Evolutionary conservation across 306 rosid genomes (phyloP).

Genomic region (Cucumis cinereus): DNA sequence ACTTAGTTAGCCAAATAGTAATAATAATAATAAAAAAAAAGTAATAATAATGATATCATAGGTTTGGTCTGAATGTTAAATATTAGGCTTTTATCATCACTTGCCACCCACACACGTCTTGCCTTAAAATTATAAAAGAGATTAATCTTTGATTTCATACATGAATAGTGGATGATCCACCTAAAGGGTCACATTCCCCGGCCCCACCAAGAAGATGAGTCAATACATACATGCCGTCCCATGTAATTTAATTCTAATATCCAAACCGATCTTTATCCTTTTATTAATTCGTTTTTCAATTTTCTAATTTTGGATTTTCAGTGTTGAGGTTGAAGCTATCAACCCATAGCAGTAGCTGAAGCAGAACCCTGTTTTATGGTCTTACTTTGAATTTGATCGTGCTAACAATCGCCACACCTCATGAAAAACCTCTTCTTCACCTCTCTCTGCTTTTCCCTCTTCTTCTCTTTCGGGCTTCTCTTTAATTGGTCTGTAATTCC

Average conservation of each 20-base stretch:
- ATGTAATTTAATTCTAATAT: neutral
- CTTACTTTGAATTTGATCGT: neutral
- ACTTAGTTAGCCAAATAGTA: neutral
- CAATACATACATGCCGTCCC: neutral
- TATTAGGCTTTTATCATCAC: too few relatives aligned
- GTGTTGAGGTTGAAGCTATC: neutral
- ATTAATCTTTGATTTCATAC: too few relatives aligned
- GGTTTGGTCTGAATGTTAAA: neutral
- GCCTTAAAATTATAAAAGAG: too few relatives aligned
- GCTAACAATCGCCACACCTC: neutral
- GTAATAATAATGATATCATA: too few relatives aligned
- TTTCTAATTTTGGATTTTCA: neutral
- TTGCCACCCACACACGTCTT: too few relatives aligned
- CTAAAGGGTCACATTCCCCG: too few relatives aligned
- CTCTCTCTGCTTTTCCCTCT: constrained; percentile 1
- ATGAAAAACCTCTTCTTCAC: neutral
- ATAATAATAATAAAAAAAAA: too few relatives aligned
- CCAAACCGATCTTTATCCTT: neutral
- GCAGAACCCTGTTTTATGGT: neutral
- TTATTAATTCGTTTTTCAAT: neutral
- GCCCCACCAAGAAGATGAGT: neutral
- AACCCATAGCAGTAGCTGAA: too few relatives aligned
- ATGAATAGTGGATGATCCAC: too few relatives aligned
- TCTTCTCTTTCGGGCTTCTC: neutral
- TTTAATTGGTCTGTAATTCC: neutral